phyloP scores from a whole-genome alignment of 2,329 filamentous ascomycete genomes.

The Aureobasidium subglaciale region DNA sequence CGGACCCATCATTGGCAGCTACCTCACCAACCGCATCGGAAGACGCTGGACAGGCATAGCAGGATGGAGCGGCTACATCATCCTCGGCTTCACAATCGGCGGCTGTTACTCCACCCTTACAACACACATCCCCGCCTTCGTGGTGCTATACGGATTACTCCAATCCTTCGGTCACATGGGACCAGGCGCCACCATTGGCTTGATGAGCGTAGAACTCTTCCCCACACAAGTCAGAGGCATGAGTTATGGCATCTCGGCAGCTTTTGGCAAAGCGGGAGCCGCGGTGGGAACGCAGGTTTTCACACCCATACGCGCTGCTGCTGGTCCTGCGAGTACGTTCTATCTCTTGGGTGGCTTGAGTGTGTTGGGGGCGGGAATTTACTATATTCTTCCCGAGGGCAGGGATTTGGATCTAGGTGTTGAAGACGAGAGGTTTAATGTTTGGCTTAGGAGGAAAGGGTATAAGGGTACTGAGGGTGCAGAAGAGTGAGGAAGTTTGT shows the following conservation, averaged over 20 bases:
- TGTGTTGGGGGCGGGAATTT: constrained; percentile 19
- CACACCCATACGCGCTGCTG: constrained; percentile 34
- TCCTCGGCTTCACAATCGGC: constrained; percentile 48
- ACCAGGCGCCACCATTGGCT: constrained; percentile 45
- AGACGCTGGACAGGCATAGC: constrained; percentile 45
- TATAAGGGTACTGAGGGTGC: not conserved
- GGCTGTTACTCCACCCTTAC: constrained; percentile 42
- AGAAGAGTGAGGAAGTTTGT: too few relatives aligned
- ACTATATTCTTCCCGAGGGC: constrained; percentile 21
- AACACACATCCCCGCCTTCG: constrained; percentile 44
- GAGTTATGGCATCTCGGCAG: constrained; percentile 46
- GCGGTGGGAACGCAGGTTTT: constrained; percentile 47
- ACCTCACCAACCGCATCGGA: constrained; percentile 42
- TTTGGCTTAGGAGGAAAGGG: not conserved
- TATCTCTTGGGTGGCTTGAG: constrained; percentile 20
- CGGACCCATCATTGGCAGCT: constrained; percentile 44
- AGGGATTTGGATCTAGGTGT: constrained; percentile 18
- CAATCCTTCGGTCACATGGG: constrained; percentile 45
- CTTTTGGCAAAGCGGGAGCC: constrained; percentile 46
- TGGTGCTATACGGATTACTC: constrained; percentile 48
- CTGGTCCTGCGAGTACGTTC: constrained; percentile 20
- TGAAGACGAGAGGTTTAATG: constrained; percentile 21
- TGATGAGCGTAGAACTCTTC: constrained; percentile 46
- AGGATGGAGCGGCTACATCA: constrained; percentile 44
- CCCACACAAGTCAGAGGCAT: constrained; percentile 47